These are phyloP conservation scores for Auriscalpium microsporum DNA, from an alignment of 768 basidiomycete species.

Conservation along the genomic window DNA sequence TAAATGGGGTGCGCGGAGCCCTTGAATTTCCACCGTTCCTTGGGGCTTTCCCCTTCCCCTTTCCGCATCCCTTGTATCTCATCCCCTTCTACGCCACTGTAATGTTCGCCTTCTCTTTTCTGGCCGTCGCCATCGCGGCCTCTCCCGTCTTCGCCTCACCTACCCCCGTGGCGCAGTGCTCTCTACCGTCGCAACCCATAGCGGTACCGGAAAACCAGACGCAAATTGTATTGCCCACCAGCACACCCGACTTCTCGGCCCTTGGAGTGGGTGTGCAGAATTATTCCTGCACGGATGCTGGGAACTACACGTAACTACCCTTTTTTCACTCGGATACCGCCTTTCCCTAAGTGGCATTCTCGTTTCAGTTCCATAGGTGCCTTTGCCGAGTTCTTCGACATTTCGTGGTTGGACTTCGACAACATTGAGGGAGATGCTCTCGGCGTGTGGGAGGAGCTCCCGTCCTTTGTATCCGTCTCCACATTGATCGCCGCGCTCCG, in stretches of 20 bases:
- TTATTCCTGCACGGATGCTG: background rate
- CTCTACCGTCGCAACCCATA: background rate
- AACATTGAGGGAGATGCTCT: background rate
- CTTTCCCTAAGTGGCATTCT: background rate
- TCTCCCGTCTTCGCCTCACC: background rate
- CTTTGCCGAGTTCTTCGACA: conserved; percentile 7
- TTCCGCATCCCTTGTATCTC: background rate
- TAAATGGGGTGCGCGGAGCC: no score
- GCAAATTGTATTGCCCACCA: background rate
- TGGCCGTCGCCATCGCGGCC: background rate
- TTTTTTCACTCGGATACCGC: background rate
- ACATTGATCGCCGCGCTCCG: background rate
- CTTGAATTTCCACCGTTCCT: no score
- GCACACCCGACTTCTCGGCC: background rate
- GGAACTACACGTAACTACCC: conserved; percentile 1
- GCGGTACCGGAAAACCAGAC: background rate
- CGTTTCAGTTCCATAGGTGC: conserved; percentile 8
- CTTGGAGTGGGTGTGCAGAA: conserved; percentile 3
- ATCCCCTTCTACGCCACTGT: background rate
- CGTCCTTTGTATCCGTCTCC: background rate
- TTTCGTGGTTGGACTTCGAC: conserved; percentile 3
- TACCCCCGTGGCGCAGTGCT: background rate
- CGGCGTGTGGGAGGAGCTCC: background rate
- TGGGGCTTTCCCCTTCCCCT: no score
- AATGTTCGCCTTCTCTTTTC: background rate